Evolutionary conservation across 352 stramenopile genomes (phyloP), one percentile per base, ranked within the genome.

Genomic region (Phytophthora syringae): DNA sequence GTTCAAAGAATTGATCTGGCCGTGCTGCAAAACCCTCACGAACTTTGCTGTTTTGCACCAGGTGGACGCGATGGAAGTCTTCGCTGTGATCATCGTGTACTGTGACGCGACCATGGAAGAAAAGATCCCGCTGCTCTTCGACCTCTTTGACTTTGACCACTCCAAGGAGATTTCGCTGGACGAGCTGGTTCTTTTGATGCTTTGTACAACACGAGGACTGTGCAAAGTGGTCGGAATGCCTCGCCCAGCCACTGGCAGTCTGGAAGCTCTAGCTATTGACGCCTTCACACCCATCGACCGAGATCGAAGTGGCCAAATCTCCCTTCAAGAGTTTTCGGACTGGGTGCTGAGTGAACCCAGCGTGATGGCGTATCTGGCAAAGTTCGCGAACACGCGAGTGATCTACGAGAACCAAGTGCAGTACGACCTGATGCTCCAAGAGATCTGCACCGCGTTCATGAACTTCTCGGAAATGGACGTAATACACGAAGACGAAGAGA

Each of bases 71-170:
- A 80, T 90, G 67, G 85, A 93, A 47, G 81, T 92, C 1, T 86
- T 93, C 34, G 82, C 85, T 16, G 85, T 92, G 37, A 63, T 90
- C 22, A 89, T 92, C 45, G 85, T 92, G 12, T 91, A 88, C 56
- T 90, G 75, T 71, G 82, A 86, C 37, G 79, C 77, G 22, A 59
- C 63, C 1, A 84, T 92, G 49, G 82, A 90, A 40, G 64, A 74
- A 20, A 93, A 93, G 40, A 76, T 90, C 45, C 81, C 84, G 20
- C 60, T 91, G 32, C 72, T 93, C 24, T 93, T 93, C 48, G 70
- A 87, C 24, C 68, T 93, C 79, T 93, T 93, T 64, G 85, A 93
- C 64, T 93, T 93, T 49, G 81, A 92, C 30, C 77, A 92, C 21
- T 92, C 82, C 36, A 65, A 83, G 7, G 75, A 83, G 40, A 92